A percentile compares a stretch with the other conserved stretches of the same genome.
phyloP scores from a whole-genome alignment of 495 filamentous ascomycete genomes.

The Articulospora tetracladia region DNA sequence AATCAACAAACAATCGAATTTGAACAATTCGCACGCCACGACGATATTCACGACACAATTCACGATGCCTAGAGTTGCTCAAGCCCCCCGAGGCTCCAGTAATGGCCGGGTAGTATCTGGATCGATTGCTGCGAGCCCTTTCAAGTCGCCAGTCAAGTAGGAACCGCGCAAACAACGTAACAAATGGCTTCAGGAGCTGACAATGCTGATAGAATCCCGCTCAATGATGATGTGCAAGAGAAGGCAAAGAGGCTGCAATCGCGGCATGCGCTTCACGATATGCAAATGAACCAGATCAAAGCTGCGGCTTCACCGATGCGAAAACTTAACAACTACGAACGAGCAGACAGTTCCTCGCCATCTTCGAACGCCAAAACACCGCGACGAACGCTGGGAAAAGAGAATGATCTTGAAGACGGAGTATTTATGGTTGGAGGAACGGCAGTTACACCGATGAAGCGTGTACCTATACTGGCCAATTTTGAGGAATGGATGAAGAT shows the following conservation, averaged over 20 bases:
- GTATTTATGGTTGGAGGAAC: slow-evolving; percentile 55
- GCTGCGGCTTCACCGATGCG: slow-evolving; percentile 87
- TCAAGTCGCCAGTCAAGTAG: slow-evolving; percentile 62
- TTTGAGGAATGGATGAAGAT: slow-evolving; percentile 99
- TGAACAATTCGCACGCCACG: slow-evolving; percentile 9
- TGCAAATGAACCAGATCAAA: slow-evolving; percentile 87
- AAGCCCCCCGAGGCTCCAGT: slow-evolving; percentile 42
- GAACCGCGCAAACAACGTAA: slow-evolving; percentile 10
- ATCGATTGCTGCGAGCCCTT: slow-evolving; percentile 49
- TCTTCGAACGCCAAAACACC: slow-evolving; percentile 58
- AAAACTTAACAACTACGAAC: slow-evolving; percentile 60
- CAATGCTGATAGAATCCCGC: slow-evolving; percentile 56
- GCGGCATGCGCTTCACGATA: slow-evolving; percentile 81
- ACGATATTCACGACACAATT: slow-evolving; percentile 2
- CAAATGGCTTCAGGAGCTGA: slow-evolving; percentile 8
- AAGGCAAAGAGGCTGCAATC: slow-evolving; percentile 86
- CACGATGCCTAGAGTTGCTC: slow-evolving; percentile 73
- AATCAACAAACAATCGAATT: slow-evolving; percentile 4
- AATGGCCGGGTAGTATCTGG: slow-evolving; percentile 50
- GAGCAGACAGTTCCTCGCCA: slow-evolving; percentile 53
- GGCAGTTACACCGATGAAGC: slow-evolving; percentile 92
- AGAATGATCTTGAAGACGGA: slow-evolving; percentile 59
- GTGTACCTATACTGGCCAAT: slow-evolving; percentile 91
- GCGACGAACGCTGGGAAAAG: slow-evolving; percentile 45
- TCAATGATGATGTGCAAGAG: slow-evolving; percentile 93